Base-by-base conservation (phyloP, 768 basidiomycete species). In the Serendipita sp. region DNA sequence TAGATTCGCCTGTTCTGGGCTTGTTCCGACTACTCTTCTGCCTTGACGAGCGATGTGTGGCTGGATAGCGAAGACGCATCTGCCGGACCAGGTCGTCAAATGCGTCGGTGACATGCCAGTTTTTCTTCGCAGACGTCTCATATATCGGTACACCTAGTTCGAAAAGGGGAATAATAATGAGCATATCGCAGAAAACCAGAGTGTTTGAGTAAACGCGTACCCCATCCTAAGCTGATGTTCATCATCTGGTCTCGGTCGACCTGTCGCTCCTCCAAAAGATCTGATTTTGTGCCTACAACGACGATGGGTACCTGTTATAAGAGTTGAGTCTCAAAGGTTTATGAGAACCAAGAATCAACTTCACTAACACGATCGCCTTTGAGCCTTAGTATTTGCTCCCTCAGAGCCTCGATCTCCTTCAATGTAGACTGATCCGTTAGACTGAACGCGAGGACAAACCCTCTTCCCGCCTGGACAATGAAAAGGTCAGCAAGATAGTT, bases 71-170 rank as follows among this genome's bases (percentile, higher is more conserved):
- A 62, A 68, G 72, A 34, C 85, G 80, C 88, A 91, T 88, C 68
- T 87, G 87, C 66, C 80, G 79, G 53, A 88, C 75, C 33, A 91
- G 78, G 66, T 86, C 85, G 68, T 87, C 83, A 70, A 91, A 91
- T 16, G 86, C 88, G 44, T 88, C 87, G 6, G 75, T 74, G 63
- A 91, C 79, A 68, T 91, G 83, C 88, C 86, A 88, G 70, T 90
- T 84, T 53, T 81, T 78, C 72, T 91, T 91, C 8, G 89, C 87
- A n/a, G 88, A 90, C 2, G 89, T 91, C 74, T 91, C 90, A 70
- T 86, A 91, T 70, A 88, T 87, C 3, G 80, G 86, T n/a, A 88
- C 74, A 13, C 62, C 43, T 44, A 62, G 1, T 8, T 15, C 33
- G 81, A 37, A 2, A 40, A 40, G 3, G 40, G 40, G 13, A 2